phyloP scores from a whole-genome alignment of 2,329 filamentous ascomycete genomes.

The Didymellaceae sp. region DNA sequence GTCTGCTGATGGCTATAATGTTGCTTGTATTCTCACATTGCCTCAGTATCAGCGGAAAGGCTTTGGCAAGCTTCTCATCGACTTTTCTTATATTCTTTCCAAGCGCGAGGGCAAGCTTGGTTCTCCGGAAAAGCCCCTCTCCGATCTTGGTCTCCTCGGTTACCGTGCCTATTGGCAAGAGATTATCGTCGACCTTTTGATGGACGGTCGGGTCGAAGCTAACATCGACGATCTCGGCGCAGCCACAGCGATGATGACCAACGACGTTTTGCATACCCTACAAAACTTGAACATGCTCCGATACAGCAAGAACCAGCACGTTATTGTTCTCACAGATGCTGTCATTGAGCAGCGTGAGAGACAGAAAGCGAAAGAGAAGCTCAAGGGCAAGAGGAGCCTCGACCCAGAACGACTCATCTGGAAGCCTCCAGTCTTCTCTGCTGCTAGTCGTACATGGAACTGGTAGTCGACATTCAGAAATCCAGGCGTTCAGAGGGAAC shows the following conservation, averaged over 20 bases:
- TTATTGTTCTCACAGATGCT: slow-evolving; percentile 88
- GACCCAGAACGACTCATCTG: slow-evolving; percentile 82
- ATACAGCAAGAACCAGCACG: slow-evolving; percentile 95
- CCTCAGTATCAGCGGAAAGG: slow-evolving; percentile 97
- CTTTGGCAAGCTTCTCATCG: slow-evolving; percentile 90
- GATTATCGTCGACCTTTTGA: slow-evolving; percentile 85
- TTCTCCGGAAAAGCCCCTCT: slow-evolving; percentile 94
- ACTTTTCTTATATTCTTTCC: slow-evolving; percentile 96
- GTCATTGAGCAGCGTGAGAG: slow-evolving; percentile 73
- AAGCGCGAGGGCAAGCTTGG: slow-evolving; percentile 95
- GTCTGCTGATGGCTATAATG: slow-evolving; percentile 94
- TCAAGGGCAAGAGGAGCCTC: slow-evolving; percentile 78
- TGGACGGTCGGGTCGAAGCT: slow-evolving; percentile 71
- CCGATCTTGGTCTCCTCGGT: slow-evolving; percentile 88
- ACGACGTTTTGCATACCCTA: slow-evolving; percentile 92
- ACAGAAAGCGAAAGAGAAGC: slow-evolving; percentile 78
- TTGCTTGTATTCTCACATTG: slow-evolving; percentile 95
- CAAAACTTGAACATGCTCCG: slow-evolving; percentile 94
- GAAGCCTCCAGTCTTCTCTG: slow-evolving; percentile 95
- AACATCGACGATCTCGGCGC: slow-evolving; percentile 86
- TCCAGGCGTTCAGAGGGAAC: not conserved
- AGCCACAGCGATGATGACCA: slow-evolving; percentile 90
- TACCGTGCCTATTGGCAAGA: slow-evolving; percentile 99
- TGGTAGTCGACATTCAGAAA: slow-evolving; percentile 63
- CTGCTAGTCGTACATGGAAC: slow-evolving; percentile 90